A percentile compares a stretch with the other conserved stretches of the same genome.
These are phyloP conservation scores for Globisporangium nagaii DNA, from an alignment of 352 stramenopile genomes.

Conservation along the genomic window DNA sequence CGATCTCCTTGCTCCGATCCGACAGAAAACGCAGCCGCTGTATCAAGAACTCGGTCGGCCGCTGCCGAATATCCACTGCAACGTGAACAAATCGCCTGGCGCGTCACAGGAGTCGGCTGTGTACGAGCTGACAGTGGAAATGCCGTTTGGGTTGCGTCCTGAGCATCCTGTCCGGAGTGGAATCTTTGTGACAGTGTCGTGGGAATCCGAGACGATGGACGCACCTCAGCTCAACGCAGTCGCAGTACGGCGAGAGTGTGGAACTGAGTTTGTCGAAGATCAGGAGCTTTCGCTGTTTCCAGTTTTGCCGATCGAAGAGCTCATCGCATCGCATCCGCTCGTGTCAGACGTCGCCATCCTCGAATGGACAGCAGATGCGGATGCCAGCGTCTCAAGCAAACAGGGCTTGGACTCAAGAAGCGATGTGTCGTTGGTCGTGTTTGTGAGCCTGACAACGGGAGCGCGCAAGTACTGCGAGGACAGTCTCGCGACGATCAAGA, in stretches of 20 bases:
- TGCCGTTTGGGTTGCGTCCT: not conserved
- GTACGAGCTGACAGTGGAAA: constrained; percentile 5
- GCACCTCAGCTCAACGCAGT: constrained; percentile 6
- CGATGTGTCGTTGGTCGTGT: not conserved
- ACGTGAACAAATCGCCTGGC: not conserved
- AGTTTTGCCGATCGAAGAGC: constrained; percentile 18
- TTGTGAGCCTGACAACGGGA: constrained; percentile 2
- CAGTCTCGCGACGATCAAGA: constrained; percentile 13
- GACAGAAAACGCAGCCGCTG: not conserved
- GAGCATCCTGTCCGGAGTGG: not conserved
- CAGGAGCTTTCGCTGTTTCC: not conserved
- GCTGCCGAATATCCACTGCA: not conserved
- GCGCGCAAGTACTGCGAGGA: constrained; percentile 13
- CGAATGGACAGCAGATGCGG: not conserved
- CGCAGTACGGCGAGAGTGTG: not conserved
- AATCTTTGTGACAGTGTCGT: constrained; percentile 12
- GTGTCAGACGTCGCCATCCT: constrained; percentile 15
- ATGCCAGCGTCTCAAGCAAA: not conserved
- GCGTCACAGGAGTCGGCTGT: not conserved
- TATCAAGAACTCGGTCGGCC: constrained; percentile 9
- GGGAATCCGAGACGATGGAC: not conserved
- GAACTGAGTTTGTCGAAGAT: not conserved
- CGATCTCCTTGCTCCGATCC: constrained; percentile 8
- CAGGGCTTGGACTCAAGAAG: not conserved
- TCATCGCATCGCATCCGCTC: constrained; percentile 23